These are phyloP conservation scores for Penicillium sp. DNA, from an alignment of 2,329 filamentous ascomycete genomes.

Conservation along the genomic window DNA sequence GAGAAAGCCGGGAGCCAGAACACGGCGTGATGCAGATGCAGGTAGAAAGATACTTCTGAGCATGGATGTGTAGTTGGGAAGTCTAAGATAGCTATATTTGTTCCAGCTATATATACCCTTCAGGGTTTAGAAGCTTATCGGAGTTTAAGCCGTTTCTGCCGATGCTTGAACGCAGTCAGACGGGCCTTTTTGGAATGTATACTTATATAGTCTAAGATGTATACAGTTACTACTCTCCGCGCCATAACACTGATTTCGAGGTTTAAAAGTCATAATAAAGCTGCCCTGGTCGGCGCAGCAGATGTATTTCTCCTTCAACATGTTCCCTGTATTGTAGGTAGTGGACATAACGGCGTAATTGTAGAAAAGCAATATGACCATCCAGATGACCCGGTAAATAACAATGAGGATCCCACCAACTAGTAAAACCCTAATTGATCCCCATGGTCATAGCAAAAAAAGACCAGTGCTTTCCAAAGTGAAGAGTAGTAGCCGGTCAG, in stretches of 20 bases:
- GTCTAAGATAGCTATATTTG: neutral
- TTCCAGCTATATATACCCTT: neutral
- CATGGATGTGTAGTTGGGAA: neutral
- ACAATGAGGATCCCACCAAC: neutral
- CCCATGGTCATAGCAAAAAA: neutral
- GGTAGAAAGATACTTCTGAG: neutral
- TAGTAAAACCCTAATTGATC: neutral
- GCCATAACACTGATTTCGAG: neutral
- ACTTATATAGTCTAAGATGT: neutral
- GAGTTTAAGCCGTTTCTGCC: neutral
- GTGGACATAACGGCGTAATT: conserved; percentile 22
- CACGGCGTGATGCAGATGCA: conserved; percentile 1
- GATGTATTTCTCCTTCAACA: conserved; percentile 18
- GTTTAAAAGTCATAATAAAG: conserved; percentile 6
- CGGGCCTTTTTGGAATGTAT: too few relatives aligned
- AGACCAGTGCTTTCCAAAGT: neutral
- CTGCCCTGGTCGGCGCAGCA: conserved; percentile 11
- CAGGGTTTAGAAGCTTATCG: neutral
- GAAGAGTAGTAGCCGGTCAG: neutral
- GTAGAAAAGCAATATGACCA: conserved; percentile 7
- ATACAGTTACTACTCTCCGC: too few relatives aligned
- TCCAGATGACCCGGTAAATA: neutral
- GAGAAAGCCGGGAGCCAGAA: conserved; percentile 18
- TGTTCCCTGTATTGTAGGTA: conserved; percentile 17
- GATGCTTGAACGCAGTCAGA: neutral